Base-by-base conservation (phyloP, 2,329 filamentous ascomycete genomes). In the Pyrenophora tritici-repentis region DNA sequence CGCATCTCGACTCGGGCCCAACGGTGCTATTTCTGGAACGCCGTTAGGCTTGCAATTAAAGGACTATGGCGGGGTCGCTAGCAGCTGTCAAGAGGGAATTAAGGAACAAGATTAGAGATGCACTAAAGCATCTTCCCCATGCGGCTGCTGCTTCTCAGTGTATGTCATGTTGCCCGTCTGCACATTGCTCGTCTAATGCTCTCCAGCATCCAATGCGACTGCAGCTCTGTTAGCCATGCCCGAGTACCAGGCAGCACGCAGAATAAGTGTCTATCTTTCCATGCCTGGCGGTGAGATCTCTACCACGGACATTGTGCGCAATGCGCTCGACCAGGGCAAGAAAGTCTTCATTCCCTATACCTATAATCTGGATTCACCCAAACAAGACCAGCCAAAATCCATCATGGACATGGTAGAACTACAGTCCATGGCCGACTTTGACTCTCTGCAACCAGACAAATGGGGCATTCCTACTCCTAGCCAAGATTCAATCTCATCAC, bases 351-450 rank as follows among this genome's bases (percentile, higher is more conserved):
- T 99, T 40, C 94, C 94, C 0, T 97, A 94, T 70, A 87, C 96
- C 44, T 87, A 94, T 75, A 86, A 81, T 63, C 79, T 79, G 24
- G 78, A 78, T 4, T 22, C 42, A 14, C 65, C 71, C 12, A 56
- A 60, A 18, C 58, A 68, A 5, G 71, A 72, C 22, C 76, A 78
- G 48, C 83, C 85, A 5, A 76, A 67, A 4, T 89, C 89, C 13
- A 82, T 94, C 46, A 99, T 99, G 94, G 91, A 97, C 68, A 97
- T 99, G 94, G 84, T 99, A 17, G 86, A 86, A 56, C 79, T 99
- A 34, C 78, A 81, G 49, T 87, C 86, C 20, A 73, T 90, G 42
- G 76, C 83, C 22, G 94, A 99, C 71, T 96, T 92, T 72, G 84
- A 91, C 57, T 83, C 83, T 18, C 78, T 97, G 53, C 76, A 86